Evolutionary conservation across 2,329 filamentous ascomycete genomes (phyloP).

Genomic region (Trichophyton mentagrophytes): DNA sequence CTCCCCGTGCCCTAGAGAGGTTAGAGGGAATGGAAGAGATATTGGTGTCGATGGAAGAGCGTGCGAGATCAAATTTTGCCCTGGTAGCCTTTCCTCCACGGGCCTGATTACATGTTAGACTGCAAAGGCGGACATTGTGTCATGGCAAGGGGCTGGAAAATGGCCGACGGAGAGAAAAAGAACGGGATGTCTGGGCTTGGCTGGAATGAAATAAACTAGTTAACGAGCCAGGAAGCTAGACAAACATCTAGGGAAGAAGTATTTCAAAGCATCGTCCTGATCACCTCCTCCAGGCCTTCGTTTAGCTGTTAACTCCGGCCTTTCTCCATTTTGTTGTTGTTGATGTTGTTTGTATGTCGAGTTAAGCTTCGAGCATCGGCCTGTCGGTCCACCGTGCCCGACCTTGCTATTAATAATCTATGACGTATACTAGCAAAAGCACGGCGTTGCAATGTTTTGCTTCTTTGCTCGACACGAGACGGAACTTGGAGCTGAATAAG

Average conservation of each 20-base stretch:
- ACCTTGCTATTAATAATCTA: not conserved
- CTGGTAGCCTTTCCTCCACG: conserved; percentile 4
- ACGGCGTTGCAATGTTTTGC: not conserved
- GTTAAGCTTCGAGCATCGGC: not conserved
- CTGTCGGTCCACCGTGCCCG: not conserved
- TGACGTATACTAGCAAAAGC: not conserved
- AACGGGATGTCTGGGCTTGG: too few relatives aligned
- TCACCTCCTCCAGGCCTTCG: not conserved
- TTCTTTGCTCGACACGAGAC: not conserved
- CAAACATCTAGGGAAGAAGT: not conserved
- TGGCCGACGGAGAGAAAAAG: too few relatives aligned
- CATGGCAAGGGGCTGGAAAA: not conserved
- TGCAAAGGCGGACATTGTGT: not conserved
- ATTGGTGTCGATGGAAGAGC: conserved; percentile 6
- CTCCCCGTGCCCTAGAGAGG: conserved; percentile 40
- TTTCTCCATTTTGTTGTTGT: not conserved
- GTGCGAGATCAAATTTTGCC: not conserved
- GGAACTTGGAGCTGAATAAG: not conserved
- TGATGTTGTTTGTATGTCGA: not conserved
- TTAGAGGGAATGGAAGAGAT: conserved; percentile 13
- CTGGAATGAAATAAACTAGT: too few relatives aligned
- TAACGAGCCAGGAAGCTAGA: too few relatives aligned
- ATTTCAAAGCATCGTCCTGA: not conserved
- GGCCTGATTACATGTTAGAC: not conserved
- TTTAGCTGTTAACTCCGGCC: too few relatives aligned